Percentiles rank a stretch among this genome's conserved stretches.
Conservation (phyloP, 2,329 filamentous ascomycete genomes). For the Coniochaeta prunicola region DNA sequence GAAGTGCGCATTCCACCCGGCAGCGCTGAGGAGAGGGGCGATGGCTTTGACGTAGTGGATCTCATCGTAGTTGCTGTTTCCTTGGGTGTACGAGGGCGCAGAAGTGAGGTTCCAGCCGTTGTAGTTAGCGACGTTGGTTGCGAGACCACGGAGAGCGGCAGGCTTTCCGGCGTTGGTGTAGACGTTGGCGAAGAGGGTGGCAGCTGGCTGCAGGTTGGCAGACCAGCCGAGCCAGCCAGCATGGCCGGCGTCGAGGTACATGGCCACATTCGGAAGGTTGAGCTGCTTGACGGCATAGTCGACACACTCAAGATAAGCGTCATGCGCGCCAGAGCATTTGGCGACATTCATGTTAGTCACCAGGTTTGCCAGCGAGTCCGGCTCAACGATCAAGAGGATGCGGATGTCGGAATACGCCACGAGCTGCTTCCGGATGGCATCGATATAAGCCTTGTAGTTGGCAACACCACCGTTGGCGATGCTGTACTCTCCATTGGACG, state of each 20-base stretch:
- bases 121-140: slow-evolving; percentile 54
- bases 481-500: slow-evolving; percentile 49
- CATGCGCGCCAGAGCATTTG: slow-evolving; percentile 41
- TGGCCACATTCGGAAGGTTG: slow-evolving; percentile 47
- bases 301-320: slow-evolving; percentile 40
- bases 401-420: slow-evolving; percentile 35
- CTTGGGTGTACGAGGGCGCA: slow-evolving; percentile 37
- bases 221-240: slow-evolving; percentile 53
- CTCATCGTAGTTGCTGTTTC: slow-evolving; percentile 44
- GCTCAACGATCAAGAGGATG: slow-evolving; percentile 41
- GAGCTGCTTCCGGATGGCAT: slow-evolving; percentile 34
- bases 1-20: slow-evolving; percentile 39
- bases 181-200: slow-evolving; percentile 36
- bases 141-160: slow-evolving; percentile 42
- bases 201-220: slow-evolving; percentile 42
- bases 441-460: slow-evolving; percentile 50
- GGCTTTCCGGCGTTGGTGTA: slow-evolving; percentile 44
- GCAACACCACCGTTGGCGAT: slow-evolving; percentile 41
- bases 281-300: slow-evolving; percentile 43
- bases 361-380: slow-evolving; percentile 52
- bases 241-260: slow-evolving; percentile 53
- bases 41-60: slow-evolving; percentile 57
- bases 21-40: slow-evolving; percentile 48
- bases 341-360: slow-evolving; percentile 45
- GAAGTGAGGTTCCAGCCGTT: slow-evolving; percentile 37